These are phyloP conservation scores for Trametes villosa DNA, from an alignment of 768 basidiomycete genomes.

Conservation along the genomic window DNA sequence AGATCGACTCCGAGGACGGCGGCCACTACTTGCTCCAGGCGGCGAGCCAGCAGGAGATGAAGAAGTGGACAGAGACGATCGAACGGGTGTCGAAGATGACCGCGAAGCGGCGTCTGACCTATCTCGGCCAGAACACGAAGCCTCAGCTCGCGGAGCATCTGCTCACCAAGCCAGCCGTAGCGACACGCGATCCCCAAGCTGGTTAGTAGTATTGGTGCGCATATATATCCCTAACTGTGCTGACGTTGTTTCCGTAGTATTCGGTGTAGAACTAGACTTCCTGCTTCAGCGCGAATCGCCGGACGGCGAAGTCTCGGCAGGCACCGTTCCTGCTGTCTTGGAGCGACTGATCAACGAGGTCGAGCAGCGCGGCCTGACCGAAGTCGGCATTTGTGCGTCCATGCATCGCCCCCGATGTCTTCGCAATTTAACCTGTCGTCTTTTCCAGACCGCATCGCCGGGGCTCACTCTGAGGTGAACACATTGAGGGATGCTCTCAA, in stretches of 20 bases:
- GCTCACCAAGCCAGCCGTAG: constrained; percentile 57
- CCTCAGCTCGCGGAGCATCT: constrained; percentile 76
- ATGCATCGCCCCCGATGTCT: neutral
- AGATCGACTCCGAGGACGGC: constrained; percentile 85
- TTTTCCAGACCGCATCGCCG: constrained; percentile 76
- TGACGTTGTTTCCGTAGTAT: constrained; percentile 42
- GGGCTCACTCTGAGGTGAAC: constrained; percentile 71
- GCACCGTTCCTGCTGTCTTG: constrained; percentile 67
- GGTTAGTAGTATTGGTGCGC: constrained; percentile 43
- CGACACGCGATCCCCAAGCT: constrained; percentile 74
- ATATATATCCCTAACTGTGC: too few species aligned
- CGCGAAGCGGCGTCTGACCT: constrained; percentile 79
- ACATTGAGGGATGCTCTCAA: constrained; percentile 77
- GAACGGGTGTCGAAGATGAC: constrained; percentile 70
- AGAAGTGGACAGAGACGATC: constrained; percentile 78
- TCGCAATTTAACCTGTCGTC: constrained; percentile 1
- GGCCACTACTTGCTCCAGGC: constrained; percentile 84
- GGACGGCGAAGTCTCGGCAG: constrained; percentile 52
- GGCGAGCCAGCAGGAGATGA: constrained; percentile 69
- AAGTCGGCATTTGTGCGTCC: constrained; percentile 81
- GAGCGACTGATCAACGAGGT: constrained; percentile 70
- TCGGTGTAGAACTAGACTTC: constrained; percentile 76
- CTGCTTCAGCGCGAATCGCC: constrained; percentile 68
- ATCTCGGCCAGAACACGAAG: constrained; percentile 76
- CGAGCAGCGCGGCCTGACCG: constrained; percentile 73